These are phyloP conservation scores for Gaertneriomyces semiglobifer DNA, from an alignment of 192 early-diverging fungal species.

Conservation along the genomic window DNA sequence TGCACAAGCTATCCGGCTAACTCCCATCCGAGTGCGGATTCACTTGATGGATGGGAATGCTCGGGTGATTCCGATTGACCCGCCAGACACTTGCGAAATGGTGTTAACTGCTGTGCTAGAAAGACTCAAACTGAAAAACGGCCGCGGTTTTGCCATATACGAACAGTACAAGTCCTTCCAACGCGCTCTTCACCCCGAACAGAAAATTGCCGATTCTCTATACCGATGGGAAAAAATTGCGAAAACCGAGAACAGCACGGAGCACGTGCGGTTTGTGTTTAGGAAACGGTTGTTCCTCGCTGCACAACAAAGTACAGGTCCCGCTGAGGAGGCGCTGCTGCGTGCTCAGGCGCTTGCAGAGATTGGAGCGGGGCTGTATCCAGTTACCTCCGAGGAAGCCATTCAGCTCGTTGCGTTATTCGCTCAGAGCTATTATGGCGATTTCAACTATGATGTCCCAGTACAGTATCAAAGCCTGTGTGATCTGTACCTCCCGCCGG, in stretches of 20 bases:
- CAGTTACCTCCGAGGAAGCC: slow-evolving; percentile 34
- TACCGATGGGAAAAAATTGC: slow-evolving; percentile 38
- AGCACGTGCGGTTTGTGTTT: slow-evolving; percentile 40
- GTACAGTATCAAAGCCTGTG: slow-evolving; percentile 22
- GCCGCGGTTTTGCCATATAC: slow-evolving; percentile 43
- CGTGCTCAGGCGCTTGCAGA: slow-evolving; percentile 40
- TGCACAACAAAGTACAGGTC: slow-evolving; percentile 10
- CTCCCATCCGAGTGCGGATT: slow-evolving; percentile 42
- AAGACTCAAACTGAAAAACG: slow-evolving; percentile 33
- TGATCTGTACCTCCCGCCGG: slow-evolving; percentile 1
- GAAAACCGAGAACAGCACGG: neutral
- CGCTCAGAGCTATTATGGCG: slow-evolving; percentile 40
- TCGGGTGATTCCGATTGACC: slow-evolving; percentile 38
- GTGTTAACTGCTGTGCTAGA: slow-evolving; percentile 32
- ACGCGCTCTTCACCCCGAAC: slow-evolving; percentile 33
- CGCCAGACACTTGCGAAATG: slow-evolving; percentile 37
- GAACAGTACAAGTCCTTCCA: slow-evolving; percentile 34
- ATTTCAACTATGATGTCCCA: slow-evolving; percentile 26
- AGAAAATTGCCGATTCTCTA: slow-evolving; percentile 43
- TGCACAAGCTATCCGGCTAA: slow-evolving; percentile 24
- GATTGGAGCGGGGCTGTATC: slow-evolving; percentile 32
- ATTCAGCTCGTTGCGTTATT: slow-evolving; percentile 25
- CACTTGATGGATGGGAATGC: slow-evolving; percentile 43
- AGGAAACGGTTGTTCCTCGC: slow-evolving; percentile 42
- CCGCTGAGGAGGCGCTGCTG: slow-evolving; percentile 34